Evolutionary conservation across 805 yeast genomes (phyloP).

Genomic region (Metschnikowia colocasiae): DNA sequence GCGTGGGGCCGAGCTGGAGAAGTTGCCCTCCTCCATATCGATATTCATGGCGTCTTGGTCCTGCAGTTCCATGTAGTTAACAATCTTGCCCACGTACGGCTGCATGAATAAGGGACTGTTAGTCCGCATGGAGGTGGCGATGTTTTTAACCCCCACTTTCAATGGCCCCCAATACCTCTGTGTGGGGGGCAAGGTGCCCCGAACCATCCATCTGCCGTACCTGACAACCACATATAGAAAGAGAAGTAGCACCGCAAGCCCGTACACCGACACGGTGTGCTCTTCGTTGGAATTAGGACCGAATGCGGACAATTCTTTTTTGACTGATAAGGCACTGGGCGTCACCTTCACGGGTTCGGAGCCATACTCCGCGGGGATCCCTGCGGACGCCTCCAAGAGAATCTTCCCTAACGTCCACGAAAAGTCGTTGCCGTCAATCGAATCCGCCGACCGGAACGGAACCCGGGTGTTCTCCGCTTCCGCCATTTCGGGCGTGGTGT

Average conservation of each 20-base stretch:
- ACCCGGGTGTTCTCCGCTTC: slow-evolving; percentile 37
- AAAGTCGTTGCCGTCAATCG: slow-evolving; percentile 77
- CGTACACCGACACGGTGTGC: neutral
- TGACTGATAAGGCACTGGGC: slow-evolving; percentile 36
- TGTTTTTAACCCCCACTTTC: slow-evolving; percentile 9
- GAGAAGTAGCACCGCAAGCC: slow-evolving; percentile 19
- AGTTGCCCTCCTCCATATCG: slow-evolving; percentile 34
- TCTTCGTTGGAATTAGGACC: slow-evolving; percentile 19
- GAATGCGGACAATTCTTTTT: slow-evolving; percentile 11
- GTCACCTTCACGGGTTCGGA: slow-evolving; percentile 34
- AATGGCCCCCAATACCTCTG: neutral
- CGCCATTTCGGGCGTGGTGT: slow-evolving; percentile 10
- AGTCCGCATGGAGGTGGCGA: slow-evolving; percentile 7
- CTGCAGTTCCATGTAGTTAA: slow-evolving; percentile 20
- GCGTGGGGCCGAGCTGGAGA: slow-evolving; percentile 18
- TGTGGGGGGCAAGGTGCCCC: neutral
- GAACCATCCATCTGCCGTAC: neutral
- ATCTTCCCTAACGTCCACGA: slow-evolving; percentile 96
- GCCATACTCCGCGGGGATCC: slow-evolving; percentile 30
- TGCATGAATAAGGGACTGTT: slow-evolving; percentile 19
- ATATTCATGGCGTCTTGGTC: slow-evolving; percentile 21
- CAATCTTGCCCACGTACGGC: slow-evolving; percentile 20
- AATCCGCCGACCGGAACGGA: slow-evolving; percentile 78
- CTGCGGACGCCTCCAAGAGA: slow-evolving; percentile 74
- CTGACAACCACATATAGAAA: slow-evolving; percentile 17